Percentiles rank a stretch among this genome's conserved stretches.
These are phyloP conservation scores for Panellus pusillus DNA, from an alignment of 768 basidiomycete genomes.

Conservation along the genomic window DNA sequence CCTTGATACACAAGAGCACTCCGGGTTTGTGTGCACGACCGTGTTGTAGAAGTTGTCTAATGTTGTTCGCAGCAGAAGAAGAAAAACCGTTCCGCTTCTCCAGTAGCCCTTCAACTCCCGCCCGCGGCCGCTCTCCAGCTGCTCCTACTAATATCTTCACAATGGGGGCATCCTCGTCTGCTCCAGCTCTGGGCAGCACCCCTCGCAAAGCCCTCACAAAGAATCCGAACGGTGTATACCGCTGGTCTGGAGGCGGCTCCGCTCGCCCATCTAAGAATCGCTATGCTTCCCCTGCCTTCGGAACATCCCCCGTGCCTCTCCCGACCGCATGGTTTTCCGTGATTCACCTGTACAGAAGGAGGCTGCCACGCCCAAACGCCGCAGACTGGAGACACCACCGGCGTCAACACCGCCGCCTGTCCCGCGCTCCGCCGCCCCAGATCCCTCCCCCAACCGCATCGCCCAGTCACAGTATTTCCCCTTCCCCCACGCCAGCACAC, in stretches of 20 bases:
- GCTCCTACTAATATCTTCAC: constrained; percentile 21
- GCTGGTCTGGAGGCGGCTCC: constrained; percentile 77
- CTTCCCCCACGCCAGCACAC: constrained; percentile 34
- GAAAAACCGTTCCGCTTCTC: constrained; percentile 67
- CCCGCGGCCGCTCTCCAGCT: constrained; percentile 37
- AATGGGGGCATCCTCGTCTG: constrained; percentile 21
- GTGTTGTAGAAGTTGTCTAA: background rate
- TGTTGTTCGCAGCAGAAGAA: constrained; percentile 29
- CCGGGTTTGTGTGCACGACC: constrained; percentile 36
- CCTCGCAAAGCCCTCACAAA: constrained; percentile 56
- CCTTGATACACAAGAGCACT: constrained; percentile 53
- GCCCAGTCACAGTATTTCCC: constrained; percentile 30
- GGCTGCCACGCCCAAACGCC: constrained; percentile 21
- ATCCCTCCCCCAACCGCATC: constrained; percentile 31
- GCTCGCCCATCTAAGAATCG: constrained; percentile 60
- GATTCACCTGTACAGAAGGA: constrained; percentile 28
- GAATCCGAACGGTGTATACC: constrained; percentile 76
- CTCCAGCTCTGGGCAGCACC: constrained; percentile 29
- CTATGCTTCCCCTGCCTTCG: constrained; percentile 73
- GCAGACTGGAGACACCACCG: constrained; percentile 24
- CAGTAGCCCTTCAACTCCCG: constrained; percentile 40
- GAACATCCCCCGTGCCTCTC: constrained; percentile 46
- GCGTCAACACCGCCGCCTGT: constrained; percentile 24
- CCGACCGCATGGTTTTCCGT: constrained; percentile 37
- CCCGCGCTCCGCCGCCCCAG: constrained; percentile 35